A percentile compares a stretch with the other conserved stretches of the same genome.
Conservation (phyloP, 345 rosid genomes). For the Microcos paniculata region DNA sequence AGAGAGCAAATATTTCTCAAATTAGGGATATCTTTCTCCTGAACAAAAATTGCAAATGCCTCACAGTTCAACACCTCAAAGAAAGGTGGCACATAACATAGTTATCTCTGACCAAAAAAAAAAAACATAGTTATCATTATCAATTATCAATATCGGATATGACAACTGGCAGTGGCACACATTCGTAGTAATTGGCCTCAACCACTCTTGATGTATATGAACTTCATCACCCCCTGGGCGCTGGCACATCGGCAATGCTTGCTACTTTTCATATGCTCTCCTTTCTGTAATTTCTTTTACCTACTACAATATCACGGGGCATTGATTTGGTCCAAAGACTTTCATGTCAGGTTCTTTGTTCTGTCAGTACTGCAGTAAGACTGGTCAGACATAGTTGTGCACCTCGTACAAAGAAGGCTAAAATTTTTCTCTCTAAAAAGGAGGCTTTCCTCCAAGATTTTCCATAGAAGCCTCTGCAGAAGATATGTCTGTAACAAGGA, state of each 20-base stretch:
- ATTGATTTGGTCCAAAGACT: conserved; percentile 65
- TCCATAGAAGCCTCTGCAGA: conserved; percentile 51
- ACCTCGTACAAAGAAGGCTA: conserved; percentile 92
- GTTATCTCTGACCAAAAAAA: too few relatives aligned
- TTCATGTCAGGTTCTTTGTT: conserved; percentile 76
- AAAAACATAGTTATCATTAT: too few relatives aligned
- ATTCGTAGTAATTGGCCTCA: conserved; percentile 71
- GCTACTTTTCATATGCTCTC: conserved; percentile 85
- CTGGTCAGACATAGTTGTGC: conserved; percentile 79
- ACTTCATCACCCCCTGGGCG: conserved; percentile 91
- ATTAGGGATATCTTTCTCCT: conserved; percentile 69
- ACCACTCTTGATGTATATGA: conserved; percentile 83
- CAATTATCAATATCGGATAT: conserved; percentile 90
- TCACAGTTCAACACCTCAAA: conserved; percentile 85
- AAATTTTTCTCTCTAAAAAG: conserved; percentile 55
- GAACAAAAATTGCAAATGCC: conserved; percentile 67
- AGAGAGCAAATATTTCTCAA: conserved; percentile 62
- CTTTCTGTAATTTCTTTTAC: conserved; percentile 64
- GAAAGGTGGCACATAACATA: conserved; percentile 86
- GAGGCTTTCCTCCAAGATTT: conserved; percentile 67
- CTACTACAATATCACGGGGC: conserved; percentile 53
- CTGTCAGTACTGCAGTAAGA: conserved; percentile 66
- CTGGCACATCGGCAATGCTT: conserved; percentile 85
- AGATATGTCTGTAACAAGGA: conserved; percentile 69
- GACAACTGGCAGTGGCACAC: conserved; percentile 86